Base-by-base conservation (phyloP, 2,329 filamentous ascomycete genomes). In the Hymenoscyphus fructigenus region DNA sequence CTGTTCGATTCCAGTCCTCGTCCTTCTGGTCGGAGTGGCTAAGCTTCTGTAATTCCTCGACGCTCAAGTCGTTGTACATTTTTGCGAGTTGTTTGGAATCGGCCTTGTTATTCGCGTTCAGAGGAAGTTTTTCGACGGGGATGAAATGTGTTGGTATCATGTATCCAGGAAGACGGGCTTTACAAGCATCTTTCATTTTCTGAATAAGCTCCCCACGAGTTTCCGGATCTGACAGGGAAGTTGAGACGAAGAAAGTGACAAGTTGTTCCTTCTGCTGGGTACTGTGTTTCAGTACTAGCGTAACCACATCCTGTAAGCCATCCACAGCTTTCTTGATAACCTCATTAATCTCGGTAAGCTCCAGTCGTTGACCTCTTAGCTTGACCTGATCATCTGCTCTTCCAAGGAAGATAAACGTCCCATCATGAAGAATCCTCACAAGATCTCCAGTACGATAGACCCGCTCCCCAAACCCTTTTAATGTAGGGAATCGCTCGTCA, bases 311-410 rank as follows among this genome's bases (percentile, higher is more conserved):
- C 15, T 84, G 80, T 9, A 95, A 78, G 0, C 79, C 79, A 0
- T 76, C 67, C 0, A 86, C 82, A 0, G 85, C 84, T 23, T 86
- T 87, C 38, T 87, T 88, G 71, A 97, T 92, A 9, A 90, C 86
- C 59, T 93, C 88, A 70, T 96, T 95, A 76, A 97, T 96, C 78
- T 98, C 93, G 0, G 90, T 91, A 66, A 96, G 90, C 73, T 98
- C 94, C 0, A 98, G 83, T 15, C 93, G 84, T 75, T 97, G 93
- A 0, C 93, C 93, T 12, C 94, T 87, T 2, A 97, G 83, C 75
- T 98, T 98, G 67, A 97, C 89, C 77, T 98, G 93, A 63, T 96
- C 92, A 74, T 98, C 94, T 5, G 90, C 90, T 15, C 94, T 86
- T 2, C 94, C 93, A 1, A 96, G 81, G 74, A 97, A 97, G 63